Percentiles rank a stretch among this genome's conserved stretches.
These are phyloP conservation scores for Juglanconis sp. DNA, from an alignment of 2,329 filamentous ascomycete species.

Conservation along the genomic window DNA sequence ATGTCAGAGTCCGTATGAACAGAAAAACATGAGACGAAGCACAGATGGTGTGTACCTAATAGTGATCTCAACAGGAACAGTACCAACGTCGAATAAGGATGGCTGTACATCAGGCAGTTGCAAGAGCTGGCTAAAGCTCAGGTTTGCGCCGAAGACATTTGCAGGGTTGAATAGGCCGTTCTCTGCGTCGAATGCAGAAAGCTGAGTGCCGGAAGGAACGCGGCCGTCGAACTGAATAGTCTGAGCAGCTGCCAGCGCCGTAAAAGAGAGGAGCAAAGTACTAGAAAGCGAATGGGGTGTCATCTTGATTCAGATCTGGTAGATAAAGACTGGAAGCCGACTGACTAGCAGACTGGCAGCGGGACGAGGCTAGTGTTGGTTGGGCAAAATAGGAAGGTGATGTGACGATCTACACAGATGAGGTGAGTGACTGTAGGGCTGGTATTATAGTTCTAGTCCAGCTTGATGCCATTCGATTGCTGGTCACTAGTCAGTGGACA, in stretches of 20 bases:
- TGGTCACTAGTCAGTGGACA: neutral
- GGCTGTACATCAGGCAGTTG: constrained; percentile 39
- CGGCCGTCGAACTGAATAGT: constrained; percentile 45
- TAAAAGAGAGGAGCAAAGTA: neutral
- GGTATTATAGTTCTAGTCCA: neutral
- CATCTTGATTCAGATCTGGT: constrained; percentile 5
- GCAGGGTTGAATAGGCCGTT: constrained; percentile 47
- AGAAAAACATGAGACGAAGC: neutral
- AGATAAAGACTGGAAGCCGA: constrained; percentile 9
- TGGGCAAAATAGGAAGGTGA: neutral
- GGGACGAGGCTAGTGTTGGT: neutral
- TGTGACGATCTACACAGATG: neutral
- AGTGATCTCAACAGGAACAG: constrained; percentile 50
- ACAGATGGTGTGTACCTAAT: constrained; percentile 34
- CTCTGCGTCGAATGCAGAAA: constrained; percentile 38
- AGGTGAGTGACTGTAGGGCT: neutral
- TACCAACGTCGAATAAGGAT: constrained; percentile 44
- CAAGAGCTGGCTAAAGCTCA: constrained; percentile 50
- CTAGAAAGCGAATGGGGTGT: constrained; percentile 3
- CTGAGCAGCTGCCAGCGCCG: constrained; percentile 17
- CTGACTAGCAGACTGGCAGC: constrained; percentile 2
- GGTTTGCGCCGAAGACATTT: constrained; percentile 51
- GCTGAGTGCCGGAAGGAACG: constrained; percentile 34
- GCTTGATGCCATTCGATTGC: too few species aligned
- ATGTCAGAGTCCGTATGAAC: neutral